These are phyloP conservation scores for Bruguiera hainesii DNA, from an alignment of 441 rosid genomes.

Conservation along the genomic window DNA sequence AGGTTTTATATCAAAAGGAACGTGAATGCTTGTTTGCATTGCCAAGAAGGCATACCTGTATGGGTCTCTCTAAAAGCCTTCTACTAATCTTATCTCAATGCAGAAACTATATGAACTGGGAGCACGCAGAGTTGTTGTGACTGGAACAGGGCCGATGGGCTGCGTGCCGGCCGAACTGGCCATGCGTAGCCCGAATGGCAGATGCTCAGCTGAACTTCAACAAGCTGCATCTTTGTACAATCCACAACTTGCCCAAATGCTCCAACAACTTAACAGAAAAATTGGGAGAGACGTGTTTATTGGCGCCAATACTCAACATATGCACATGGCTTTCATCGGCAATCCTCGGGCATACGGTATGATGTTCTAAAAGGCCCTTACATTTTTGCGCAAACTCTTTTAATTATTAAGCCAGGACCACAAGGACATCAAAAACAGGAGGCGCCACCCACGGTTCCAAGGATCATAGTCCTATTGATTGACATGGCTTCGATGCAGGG, in stretches of 20 bases:
- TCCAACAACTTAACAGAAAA: conserved; percentile 34
- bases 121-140: conserved; percentile 62
- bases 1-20: no score
- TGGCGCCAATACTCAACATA: conserved; percentile 45
- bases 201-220: conserved; percentile 47
- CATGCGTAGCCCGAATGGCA: conserved; percentile 36
- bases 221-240: conserved; percentile 54
- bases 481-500: no score
- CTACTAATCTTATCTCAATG: neutral
- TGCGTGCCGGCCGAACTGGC: conserved; percentile 75
- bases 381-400: no score
- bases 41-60: no score
- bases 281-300: conserved; percentile 45
- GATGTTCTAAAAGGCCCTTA: neutral
- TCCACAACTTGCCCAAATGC: conserved; percentile 51
- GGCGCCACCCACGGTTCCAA: no score
- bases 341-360: conserved; percentile 49
- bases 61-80: no score
- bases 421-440: no score
- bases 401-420: no score
- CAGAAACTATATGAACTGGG: conserved; percentile 61
- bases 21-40: no score
- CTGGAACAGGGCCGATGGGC: conserved; percentile 78
- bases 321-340: conserved; percentile 45
- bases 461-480: no score